Conservation (phyloP, 257 asterid genomes). For the Fraxinus excelsior region DNA sequence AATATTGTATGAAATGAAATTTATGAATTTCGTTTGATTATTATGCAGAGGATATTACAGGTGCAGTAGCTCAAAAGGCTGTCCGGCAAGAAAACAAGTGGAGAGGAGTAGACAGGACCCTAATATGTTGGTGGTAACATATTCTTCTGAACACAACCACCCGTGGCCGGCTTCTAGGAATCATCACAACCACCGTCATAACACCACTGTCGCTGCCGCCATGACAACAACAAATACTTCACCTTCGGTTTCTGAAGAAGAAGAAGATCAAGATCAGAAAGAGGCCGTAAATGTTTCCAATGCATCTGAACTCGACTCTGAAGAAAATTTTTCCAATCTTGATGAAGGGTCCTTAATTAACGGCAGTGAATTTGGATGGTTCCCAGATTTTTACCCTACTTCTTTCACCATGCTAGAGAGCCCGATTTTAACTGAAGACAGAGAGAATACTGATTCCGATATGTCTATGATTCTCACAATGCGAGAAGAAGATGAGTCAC, state of each 20-base stretch:
- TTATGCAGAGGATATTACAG: slow-evolving; percentile 80
- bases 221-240: slow-evolving; percentile 8
- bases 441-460: slow-evolving; percentile 42
- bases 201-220: slow-evolving; percentile 10
- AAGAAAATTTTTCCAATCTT: slow-evolving; percentile 33
- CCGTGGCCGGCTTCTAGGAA: slow-evolving; percentile 60
- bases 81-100: slow-evolving; percentile 96
- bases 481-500: slow-evolving; percentile 79
- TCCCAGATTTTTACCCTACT: slow-evolving; percentile 61
- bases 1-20: background rate
- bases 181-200: slow-evolving; percentile 35
- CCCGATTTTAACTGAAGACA: slow-evolving; percentile 49
- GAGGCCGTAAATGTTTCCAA: slow-evolving; percentile 24
- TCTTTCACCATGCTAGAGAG: slow-evolving; percentile 54
- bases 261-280: slow-evolving; percentile 32
- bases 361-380: slow-evolving; percentile 61
- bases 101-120: slow-evolving; percentile 83
- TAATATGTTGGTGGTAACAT: slow-evolving; percentile 67
- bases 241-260: slow-evolving; percentile 31
- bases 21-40: background rate
- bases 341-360: slow-evolving; percentile 30
- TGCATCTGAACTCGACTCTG: slow-evolving; percentile 29
- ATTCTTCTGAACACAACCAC: slow-evolving; percentile 90
- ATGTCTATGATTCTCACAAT: slow-evolving; percentile 60
- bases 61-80: slow-evolving; percentile 95